Evolutionary conservation across 345 rosid species (phyloP), one percentile per base, ranked within the genome.

Genomic region (Carallia brachiata): DNA sequence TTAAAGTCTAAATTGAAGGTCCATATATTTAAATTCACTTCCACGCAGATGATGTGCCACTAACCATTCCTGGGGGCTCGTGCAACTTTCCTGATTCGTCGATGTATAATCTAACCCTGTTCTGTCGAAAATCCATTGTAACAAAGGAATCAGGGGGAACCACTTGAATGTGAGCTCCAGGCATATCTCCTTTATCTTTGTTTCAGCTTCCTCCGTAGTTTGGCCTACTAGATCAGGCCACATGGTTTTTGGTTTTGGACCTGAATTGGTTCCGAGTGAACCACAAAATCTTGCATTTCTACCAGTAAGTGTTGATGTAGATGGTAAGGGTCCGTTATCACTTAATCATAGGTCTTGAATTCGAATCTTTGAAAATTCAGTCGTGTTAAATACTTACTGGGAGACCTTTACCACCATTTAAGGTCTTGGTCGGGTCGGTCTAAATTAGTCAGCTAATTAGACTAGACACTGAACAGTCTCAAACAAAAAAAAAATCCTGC

Each of bases 141-240:
- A 80, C 70, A 47, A 68, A 67, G 81, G 37, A 57, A 63, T 31
- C 34, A 5, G 85, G 79, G 15, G 31, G 83, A 67, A 86, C 76
- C 39, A 80, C 82, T 36, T 84, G 82, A 44, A 86, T 59, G 52
- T 57, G 52, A 52, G 74, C 80, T 9, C 75, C 73, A 13, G 77
- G 74, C 64, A 67, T 75, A 9, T 82, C 83, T 70, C 79, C 64
- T 84, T 86, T 36, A 86, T 76, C 73, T 82, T 86, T 62, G 66
- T 75, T 65, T 84, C 82, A 5, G 85, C 86, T 80, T 79, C 90
- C 13, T 79, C 85, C 0, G 78, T 79, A 5, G 71, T 69, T 23
- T 76, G 56, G 9, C 88, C 92, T 13, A 84, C 85, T 54, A 85
- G 63, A 73, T 84, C 89, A 0, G 88, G 88, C 87, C 92, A 88